Percentiles rank a stretch among this genome's conserved stretches.
These are phyloP conservation scores for Otatea glauca DNA, from an alignment of 176 grass and related monocot genomes.

Conservation along the genomic window DNA sequence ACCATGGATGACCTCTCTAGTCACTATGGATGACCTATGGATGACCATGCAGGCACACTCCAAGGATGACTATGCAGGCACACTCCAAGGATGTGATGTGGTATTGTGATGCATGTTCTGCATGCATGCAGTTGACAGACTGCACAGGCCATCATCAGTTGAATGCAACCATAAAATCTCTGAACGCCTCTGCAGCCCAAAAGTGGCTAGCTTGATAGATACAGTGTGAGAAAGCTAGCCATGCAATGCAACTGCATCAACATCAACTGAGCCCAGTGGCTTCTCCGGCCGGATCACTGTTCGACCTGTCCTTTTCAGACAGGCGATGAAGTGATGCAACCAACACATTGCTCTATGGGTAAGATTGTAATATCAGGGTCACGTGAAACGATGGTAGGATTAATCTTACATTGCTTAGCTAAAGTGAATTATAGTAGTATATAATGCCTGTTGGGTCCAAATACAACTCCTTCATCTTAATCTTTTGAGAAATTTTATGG, in stretches of 20 bases:
- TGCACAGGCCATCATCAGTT: neutral
- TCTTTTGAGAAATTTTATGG: too few relatives aligned
- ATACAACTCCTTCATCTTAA: too few relatives aligned
- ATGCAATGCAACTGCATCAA: neutral
- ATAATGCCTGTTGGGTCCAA: too few relatives aligned
- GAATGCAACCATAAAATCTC: constrained; percentile 19
- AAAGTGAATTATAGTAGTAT: too few relatives aligned
- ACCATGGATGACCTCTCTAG: too few relatives aligned
- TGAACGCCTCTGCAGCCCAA: neutral
- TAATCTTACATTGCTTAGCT: too few relatives aligned
- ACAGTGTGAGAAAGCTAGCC: neutral
- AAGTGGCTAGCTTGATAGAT: neutral
- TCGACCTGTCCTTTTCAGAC: constrained; percentile 1
- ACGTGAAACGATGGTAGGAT: too few relatives aligned
- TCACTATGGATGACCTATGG: too few relatives aligned
- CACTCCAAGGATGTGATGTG: neutral
- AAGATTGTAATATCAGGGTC: neutral
- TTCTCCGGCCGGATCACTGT: constrained; percentile 7
- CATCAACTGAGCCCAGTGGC: neutral
- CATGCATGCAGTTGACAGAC: constrained; percentile 1
- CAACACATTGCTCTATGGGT: neutral
- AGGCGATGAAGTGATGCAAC: neutral
- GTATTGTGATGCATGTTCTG: neutral
- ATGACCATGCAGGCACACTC: too few relatives aligned
- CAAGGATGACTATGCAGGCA: neutral